Base-by-base conservation (phyloP, 2,329 filamentous ascomycete genomes). In the Dactylonectria estremocensis region DNA sequence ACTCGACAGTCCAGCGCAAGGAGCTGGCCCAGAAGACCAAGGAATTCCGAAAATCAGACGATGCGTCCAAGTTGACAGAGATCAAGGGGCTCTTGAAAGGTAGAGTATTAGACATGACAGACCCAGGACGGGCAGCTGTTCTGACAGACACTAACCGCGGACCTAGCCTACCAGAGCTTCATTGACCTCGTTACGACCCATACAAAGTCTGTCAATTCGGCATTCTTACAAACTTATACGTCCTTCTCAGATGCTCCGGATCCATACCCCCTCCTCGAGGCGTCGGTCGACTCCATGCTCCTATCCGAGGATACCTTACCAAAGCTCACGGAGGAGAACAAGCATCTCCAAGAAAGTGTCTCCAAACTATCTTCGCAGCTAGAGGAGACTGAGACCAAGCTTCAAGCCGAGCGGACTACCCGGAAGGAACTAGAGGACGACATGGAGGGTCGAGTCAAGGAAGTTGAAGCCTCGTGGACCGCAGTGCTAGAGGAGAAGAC, bases 21-120 rank as follows among this genome's bases (percentile, higher is more conserved):
- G 97, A 99, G 68, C 86, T 99, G 20, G 96, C 97, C n/a, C 95
- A 98, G 79, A 98, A 98, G 86, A 99, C 96, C 1, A 99, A 99
- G 78, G 95, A 98, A 76, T 99, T 98, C 75, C 88, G 95, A 68
- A 98, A 98, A 80, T 88, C 97, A 11, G 95, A 98, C 75, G 95
- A 99, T 85, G 85, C 92, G 11, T 90, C 89, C 64, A 99, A 98
- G 81, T 83, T 99, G 61, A 86, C 87, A 5, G 96, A 99, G 80
- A 91, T 97, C 84, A 99, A 98, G 83, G 90, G 90, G 45, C 83
- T 99, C 57, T 83, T 99, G 66, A 98, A 97, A 86, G 91, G 94
- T 95, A 70, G 16, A 35, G 28, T 13, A n/a, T 20, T 20, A 28
- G 49, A 33, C 31, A 35, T 37, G 35, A 31, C 13, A 14, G 14